Conservation (phyloP, 805 yeast genomes). For the Saccharomycopsis fodiens region DNA sequence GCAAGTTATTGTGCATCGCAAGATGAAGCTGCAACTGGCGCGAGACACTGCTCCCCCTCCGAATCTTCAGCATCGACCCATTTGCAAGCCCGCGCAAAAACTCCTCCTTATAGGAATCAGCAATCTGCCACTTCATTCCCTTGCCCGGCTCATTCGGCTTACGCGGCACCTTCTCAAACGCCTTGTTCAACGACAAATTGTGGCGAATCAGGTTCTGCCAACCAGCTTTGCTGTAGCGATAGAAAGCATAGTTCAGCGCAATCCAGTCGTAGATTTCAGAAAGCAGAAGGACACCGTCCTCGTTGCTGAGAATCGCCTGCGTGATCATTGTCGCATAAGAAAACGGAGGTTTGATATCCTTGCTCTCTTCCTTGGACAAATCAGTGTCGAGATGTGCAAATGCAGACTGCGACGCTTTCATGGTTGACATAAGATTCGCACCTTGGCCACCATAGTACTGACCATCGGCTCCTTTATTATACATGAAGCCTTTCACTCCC, state of each 20-base stretch:
- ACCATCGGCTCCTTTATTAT: slow-evolving; percentile 9
- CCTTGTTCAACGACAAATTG: slow-evolving; percentile 83
- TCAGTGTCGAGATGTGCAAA: slow-evolving; percentile 35
- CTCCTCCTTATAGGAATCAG: slow-evolving; percentile 76
- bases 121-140: slow-evolving; percentile 98
- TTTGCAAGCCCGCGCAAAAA: slow-evolving; percentile 71
- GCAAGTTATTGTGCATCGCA: slow-evolving; percentile 37
- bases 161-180: slow-evolving; percentile 95
- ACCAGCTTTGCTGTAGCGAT: slow-evolving; percentile 86
- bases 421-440: slow-evolving; percentile 4
- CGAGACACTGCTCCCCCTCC: slow-evolving; percentile 76
- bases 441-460: not conserved
- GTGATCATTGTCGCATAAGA: slow-evolving; percentile 98
- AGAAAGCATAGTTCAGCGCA: slow-evolving; percentile 78
- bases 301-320: slow-evolving; percentile 85
- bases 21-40: slow-evolving; percentile 73
- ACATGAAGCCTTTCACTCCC: not conserved
- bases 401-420: slow-evolving; percentile 13
- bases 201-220: slow-evolving; percentile 97
- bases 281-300: slow-evolving; percentile 80
- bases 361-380: slow-evolving; percentile 82
- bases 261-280: slow-evolving; percentile 94
- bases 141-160: slow-evolving; percentile 96
- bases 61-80: slow-evolving; percentile 65
- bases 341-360: slow-evolving; percentile 92